Conservation (phyloP, 768 basidiomycete genomes). For the Amanita pseudoporphyria region DNA sequence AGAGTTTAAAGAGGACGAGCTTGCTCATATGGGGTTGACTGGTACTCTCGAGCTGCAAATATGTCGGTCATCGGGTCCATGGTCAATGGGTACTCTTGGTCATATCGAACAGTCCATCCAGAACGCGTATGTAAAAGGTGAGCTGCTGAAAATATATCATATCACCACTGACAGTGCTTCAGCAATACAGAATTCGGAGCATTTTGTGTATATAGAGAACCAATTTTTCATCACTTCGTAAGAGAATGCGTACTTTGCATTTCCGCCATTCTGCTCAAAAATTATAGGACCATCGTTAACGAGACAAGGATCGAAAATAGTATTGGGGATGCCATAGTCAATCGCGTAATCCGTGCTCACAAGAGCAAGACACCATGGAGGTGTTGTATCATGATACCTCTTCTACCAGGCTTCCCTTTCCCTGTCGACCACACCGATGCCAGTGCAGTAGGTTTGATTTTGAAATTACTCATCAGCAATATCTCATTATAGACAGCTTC, state of each 20-base stretch:
- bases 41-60: slow-evolving; percentile 98
- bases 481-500: slow-evolving; percentile 41
- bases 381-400: slow-evolving; percentile 86
- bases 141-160: slow-evolving; percentile 8
- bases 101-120: slow-evolving; percentile 88
- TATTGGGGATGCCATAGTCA: slow-evolving; percentile 90
- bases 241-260: slow-evolving; percentile 16
- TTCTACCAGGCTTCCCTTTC: slow-evolving; percentile 89
- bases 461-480: not conserved
- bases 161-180: not conserved
- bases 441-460: slow-evolving; percentile 55
- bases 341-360: slow-evolving; percentile 84
- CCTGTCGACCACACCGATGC: slow-evolving; percentile 91
- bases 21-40: slow-evolving; percentile 71
- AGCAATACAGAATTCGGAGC: slow-evolving; percentile 92
- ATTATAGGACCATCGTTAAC: slow-evolving; percentile 63
- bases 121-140: slow-evolving; percentile 88
- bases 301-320: slow-evolving; percentile 85
- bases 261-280: not conserved
- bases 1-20: slow-evolving; percentile 78
- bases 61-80: slow-evolving; percentile 89
- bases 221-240: slow-evolving; percentile 90
- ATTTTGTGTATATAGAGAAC: slow-evolving; percentile 98
- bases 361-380: slow-evolving; percentile 77
- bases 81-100: slow-evolving; percentile 89